Conservation (phyloP, 768 basidiomycete genomes). For the Psilocybe cyanescens region DNA sequence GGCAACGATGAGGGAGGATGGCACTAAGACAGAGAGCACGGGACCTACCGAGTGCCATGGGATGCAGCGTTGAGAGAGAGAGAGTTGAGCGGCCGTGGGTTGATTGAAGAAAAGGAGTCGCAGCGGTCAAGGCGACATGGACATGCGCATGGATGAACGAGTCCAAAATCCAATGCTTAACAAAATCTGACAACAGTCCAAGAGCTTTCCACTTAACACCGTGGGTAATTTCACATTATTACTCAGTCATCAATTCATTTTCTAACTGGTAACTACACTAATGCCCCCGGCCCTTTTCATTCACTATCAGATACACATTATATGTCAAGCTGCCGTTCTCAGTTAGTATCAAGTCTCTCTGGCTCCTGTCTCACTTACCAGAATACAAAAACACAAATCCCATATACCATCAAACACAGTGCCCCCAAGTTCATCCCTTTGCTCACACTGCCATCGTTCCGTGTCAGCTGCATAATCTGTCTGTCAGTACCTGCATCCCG, state of each 20-base stretch:
- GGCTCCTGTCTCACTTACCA: constrained; percentile 61
- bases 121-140: constrained; percentile 19
- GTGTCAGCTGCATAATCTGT: constrained; percentile 58
- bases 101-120: background rate
- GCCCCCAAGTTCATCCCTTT: constrained; percentile 58
- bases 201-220: constrained; percentile 23
- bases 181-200: constrained; percentile 16
- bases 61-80: background rate
- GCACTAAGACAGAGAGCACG: background rate
- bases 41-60: constrained; percentile 25
- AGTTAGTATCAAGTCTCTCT: constrained; percentile 12
- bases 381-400: constrained; percentile 79
- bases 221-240: constrained; percentile 40
- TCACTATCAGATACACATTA: constrained; percentile 71
- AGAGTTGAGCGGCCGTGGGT: background rate
- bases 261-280: constrained; percentile 19
- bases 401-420: constrained; percentile 75
- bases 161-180: constrained; percentile 11
- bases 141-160: constrained; percentile 20
- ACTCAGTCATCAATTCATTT: constrained; percentile 15
- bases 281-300: constrained; percentile 27
- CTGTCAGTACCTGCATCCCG: constrained; percentile 8
- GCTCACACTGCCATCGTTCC: constrained; percentile 59
- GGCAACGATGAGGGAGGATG: background rate
- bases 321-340: constrained; percentile 62